Evolutionary conservation across 2,329 filamentous ascomycete genomes (phyloP).

Genomic region (Chaetomiaceae sp.): DNA sequence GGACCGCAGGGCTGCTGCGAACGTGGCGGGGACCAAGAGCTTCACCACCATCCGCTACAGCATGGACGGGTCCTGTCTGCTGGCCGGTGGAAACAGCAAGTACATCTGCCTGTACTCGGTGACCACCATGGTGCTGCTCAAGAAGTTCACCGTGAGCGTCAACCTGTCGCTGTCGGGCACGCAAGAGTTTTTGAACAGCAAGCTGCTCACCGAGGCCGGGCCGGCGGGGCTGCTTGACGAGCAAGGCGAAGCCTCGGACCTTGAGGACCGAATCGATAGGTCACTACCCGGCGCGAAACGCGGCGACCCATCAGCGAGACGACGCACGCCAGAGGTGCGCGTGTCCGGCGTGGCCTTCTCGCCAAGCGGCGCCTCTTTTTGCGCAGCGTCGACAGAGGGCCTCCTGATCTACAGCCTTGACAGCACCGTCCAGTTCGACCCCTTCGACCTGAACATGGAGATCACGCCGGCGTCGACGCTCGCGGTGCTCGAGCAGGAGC

Average conservation of each 20-base stretch:
- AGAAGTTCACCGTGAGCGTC: constrained; percentile 91
- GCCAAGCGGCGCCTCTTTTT: constrained; percentile 83
- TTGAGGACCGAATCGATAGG: constrained; percentile 74
- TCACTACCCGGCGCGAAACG: constrained; percentile 80
- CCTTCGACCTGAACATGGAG: constrained; percentile 90
- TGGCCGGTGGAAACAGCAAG: constrained; percentile 94
- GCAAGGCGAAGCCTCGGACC: constrained; percentile 79
- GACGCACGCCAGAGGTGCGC: constrained; percentile 71
- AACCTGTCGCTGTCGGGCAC: constrained; percentile 95
- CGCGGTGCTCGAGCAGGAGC: constrained; percentile 56
- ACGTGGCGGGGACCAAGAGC: constrained; percentile 80
- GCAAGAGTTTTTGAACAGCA: constrained; percentile 94
- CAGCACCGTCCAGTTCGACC: constrained; percentile 78
- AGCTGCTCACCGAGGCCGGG: constrained; percentile 82
- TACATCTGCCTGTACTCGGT: constrained; percentile 98
- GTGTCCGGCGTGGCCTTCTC: constrained; percentile 83
- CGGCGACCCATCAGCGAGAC: constrained; percentile 74
- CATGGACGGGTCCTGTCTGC: constrained; percentile 80
- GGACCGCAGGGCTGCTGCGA: constrained; percentile 86
- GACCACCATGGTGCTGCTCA: constrained; percentile 80
- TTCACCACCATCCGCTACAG: constrained; percentile 88
- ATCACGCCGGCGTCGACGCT: constrained; percentile 86
- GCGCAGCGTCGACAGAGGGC: constrained; percentile 90
- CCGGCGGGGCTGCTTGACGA: constrained; percentile 80
- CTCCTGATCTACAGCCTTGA: constrained; percentile 91